Evolutionary conservation across 805 yeast species (phyloP), one percentile per base, ranked within the genome.

Genomic region (Yamadazyma philogaea): DNA sequence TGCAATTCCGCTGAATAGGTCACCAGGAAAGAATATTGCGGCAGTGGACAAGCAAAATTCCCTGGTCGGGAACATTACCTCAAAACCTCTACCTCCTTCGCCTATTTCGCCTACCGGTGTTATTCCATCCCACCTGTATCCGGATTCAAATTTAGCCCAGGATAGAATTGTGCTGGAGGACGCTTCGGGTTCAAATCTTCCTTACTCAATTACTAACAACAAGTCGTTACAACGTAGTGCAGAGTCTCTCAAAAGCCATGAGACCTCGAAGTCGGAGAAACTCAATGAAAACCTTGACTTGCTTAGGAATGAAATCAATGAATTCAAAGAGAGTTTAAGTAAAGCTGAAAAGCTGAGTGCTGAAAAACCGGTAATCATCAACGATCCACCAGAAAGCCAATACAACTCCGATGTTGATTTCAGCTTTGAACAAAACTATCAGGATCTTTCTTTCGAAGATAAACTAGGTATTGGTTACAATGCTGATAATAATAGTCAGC

Each of bases 251-350:
- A 22, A 32, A 18, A 33, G 34, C 27, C 35, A 41, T 6, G 44
- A 41, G 8, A 35, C 42, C 28, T 46, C 43, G n/a, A 65, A 66
- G 49, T 54, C 71, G 0, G 49, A 52, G 16, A 65, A 69, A 40
- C 59, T 69, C 54, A 66, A 68, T 39, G 70, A 69, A 39, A 68
- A 70, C 41, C 54, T 70, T 39, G 72, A 68, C 42, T 49, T 70
- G 44, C 57, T 70, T 40, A 47, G 75, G 38, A 57, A 62, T 19
- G 75, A 70, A 47, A 68, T 70, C 46, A 69, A 70, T 46, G 74
- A 70, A 44, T 70, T 70, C 46, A 70, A 68, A 40, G 74, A 69
- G 41, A 67, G 70, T 41, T 57, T 70, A 46, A 59, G 60, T 30
- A 56, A 52, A 32, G 45, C 50, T 7, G 70, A 64, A n/a, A 32